Evolutionary conservation across 192 early-diverging fungal genomes (phyloP).

Genomic region (Coemansia interrupta): DNA sequence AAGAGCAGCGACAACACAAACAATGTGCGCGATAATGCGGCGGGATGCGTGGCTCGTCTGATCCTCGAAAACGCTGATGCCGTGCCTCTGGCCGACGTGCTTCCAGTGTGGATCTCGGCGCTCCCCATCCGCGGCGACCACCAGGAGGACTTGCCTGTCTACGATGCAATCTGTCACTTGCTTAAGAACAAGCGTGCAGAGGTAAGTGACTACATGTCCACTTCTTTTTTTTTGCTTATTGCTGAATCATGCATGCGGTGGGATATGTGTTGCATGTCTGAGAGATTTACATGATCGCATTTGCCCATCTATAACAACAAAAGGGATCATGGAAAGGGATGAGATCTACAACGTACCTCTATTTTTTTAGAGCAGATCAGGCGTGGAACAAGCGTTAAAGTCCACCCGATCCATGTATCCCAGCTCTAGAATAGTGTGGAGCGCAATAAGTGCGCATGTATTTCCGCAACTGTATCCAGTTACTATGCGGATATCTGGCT

Average conservation of each 20-base stretch:
- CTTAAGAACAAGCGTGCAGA: constrained; percentile 50
- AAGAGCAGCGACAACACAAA: constrained; percentile 42
- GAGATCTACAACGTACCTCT: no score
- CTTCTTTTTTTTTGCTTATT: constrained; percentile 3
- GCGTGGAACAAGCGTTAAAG: no score
- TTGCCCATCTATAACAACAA: no score
- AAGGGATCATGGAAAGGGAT: no score
- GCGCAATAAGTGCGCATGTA: no score
- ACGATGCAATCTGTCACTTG: constrained; percentile 64
- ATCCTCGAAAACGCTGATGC: constrained; percentile 65
- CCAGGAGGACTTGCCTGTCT: constrained; percentile 75
- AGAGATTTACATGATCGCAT: no score
- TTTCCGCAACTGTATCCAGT: no score
- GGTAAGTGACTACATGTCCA: constrained; percentile 31
- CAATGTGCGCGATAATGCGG: constrained; percentile 68
- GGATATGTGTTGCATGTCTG: no score
- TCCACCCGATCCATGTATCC: no score
- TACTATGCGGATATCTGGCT: no score
- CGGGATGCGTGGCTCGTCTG: constrained; percentile 74
- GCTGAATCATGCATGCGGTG: not conserved
- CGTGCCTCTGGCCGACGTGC: constrained; percentile 66
- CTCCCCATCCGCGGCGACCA: constrained; percentile 74
- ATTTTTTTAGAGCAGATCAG: no score
- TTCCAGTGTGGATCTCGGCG: constrained; percentile 63
- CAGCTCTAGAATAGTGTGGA: no score